A percentile compares a stretch with the other conserved stretches of the same genome.
phyloP scores from a whole-genome alignment of 1,284 basidiomycete genomes.

The Ustilago trichophora region DNA sequence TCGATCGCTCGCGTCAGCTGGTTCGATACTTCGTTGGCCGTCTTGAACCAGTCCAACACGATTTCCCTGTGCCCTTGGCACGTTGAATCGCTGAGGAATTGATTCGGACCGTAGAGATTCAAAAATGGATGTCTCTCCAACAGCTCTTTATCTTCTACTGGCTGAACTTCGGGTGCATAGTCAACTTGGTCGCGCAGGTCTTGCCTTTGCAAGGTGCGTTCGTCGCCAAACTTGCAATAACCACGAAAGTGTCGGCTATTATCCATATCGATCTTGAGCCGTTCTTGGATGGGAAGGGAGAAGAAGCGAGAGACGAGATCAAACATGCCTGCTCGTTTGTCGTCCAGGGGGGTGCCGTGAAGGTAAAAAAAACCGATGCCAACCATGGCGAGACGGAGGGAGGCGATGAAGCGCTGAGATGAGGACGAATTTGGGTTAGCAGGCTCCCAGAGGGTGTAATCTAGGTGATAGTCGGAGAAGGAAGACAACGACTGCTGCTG shows the following conservation, averaged over 20 bases:
- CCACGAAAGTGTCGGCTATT: slow-evolving; percentile 51
- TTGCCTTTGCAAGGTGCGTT: slow-evolving; percentile 32
- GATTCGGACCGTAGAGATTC: slow-evolving; percentile 56
- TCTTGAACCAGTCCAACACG: slow-evolving; percentile 44
- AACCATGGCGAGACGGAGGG: slow-evolving; percentile 39
- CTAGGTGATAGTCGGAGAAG: slow-evolving; percentile 31
- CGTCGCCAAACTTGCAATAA: slow-evolving; percentile 55
- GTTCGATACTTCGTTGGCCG: slow-evolving; percentile 20
- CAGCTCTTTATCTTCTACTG: not conserved
- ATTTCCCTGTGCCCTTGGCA: slow-evolving; percentile 15
- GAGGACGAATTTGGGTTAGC: slow-evolving; percentile 6
- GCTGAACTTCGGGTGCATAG: slow-evolving; percentile 24
- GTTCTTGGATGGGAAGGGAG: slow-evolving; percentile 22
- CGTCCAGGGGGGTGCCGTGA: slow-evolving; percentile 37
- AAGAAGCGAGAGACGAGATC: slow-evolving; percentile 45
- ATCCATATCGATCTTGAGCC: slow-evolving; percentile 45
- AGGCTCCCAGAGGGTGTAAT: slow-evolving; percentile 35
- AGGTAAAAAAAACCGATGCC: slow-evolving; percentile 60
- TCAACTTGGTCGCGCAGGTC: slow-evolving; percentile 57
- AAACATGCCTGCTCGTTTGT: slow-evolving; percentile 31
- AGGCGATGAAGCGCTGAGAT: slow-evolving; percentile 31
- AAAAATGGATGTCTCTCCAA: slow-evolving; percentile 28
- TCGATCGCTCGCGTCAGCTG: slow-evolving; percentile 54
- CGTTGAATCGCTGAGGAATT: slow-evolving; percentile 40
- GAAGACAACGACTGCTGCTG: slow-evolving; percentile 39